Evolutionary conservation across 495 filamentous ascomycete genomes (phyloP), one percentile per base, ranked within the genome.

Genomic region (Penicillium egyptiacum): DNA sequence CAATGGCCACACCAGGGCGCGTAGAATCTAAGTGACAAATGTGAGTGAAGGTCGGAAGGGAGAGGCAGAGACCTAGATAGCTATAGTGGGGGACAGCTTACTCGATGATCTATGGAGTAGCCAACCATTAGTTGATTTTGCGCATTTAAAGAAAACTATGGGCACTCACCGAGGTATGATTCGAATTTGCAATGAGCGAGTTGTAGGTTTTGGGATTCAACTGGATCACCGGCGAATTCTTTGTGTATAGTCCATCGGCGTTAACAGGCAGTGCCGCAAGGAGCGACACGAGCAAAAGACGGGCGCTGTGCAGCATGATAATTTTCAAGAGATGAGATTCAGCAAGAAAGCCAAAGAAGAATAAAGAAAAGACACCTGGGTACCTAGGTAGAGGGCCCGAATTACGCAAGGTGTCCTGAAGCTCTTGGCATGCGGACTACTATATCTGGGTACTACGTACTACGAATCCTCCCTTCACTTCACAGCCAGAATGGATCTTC

Each of bases 1-100:
- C 94, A 98, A 70, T 98, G 95, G 22, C 94, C 94, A 63, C 94
- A 97, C 95, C 89, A 96, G 35, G 90, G 91, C 8, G 90, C 90
- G 65, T 96, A 97, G 79, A 96, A 97, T 73, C 92, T 92, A 70
- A 77, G 70, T 35, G 8, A 1, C 16, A 19, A 39, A 17, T 26
- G 22, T 42, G 45, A n/a, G 44, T 40, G 19, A 39, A 42, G n/a
- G 49, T 66, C 62, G 60, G 58, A 56, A 22, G 57, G 16, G 37
- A 48, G 37, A 20, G 55, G n/a, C 26, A 46, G 31, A 17, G 40
- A 30, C 41, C 39, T 14, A 39, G 53, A 31, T 41, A 44, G 42
- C 30, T 50, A 55, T 33, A 33, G 60, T 47, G 58, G 57, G 55
- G 56, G 49, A 51, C 5, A 52, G 64, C 84, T 82, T 81, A 88